Evolutionary conservation across 768 basidiomycete genomes (phyloP), one percentile per base, ranked within the genome.

Genomic region (Erythrobasidium yunnanense): DNA sequence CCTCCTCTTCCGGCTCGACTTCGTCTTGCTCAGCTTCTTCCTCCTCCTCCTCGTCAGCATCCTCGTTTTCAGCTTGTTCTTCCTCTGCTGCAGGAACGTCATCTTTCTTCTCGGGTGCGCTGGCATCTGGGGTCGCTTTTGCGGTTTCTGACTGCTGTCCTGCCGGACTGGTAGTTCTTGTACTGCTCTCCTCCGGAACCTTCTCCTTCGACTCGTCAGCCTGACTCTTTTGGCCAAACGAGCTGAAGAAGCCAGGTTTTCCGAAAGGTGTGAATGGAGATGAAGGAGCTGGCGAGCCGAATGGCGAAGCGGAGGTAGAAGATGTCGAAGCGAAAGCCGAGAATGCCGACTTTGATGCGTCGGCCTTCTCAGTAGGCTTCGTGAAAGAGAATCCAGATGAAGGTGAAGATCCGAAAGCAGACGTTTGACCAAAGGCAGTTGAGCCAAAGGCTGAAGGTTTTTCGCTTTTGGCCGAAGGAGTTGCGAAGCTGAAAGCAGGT

Each of bases 171-270:
- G n/a, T n/a, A n/a, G n/a, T 8, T 34, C 27, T 47, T 38, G 47
- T 63, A 4, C 47, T 6, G 30, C 60, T 22, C 35, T 58, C 34
- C 11, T 58, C 23, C 54, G 56, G 15, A 45, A 11, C 35, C 35
- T 17, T 11, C 60, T 8, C 46, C n/a, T 17, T 27, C 49, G 47
- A 29, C 34, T 55, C 54, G 6, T 55, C 27, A 11, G 15, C 11
- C 49, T 51, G 17, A 8, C 20, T 32, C 22, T 58, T 34, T 25
- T 35, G 6, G 35, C 38, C 33, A 18, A 58, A 58, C 18, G 13
- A 13, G 18, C 35, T 58, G 47, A 63, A 63, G 23, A 63, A 33
- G 29, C 60, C 60, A 29, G 60, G 60, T 32, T 63, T 8, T 8
- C 27, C 54, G 27, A 55, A 55, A 11, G 54, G 17, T 11, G 17